A percentile compares a stretch with the other conserved stretches of the same genome.
phyloP scores from a whole-genome alignment of 1,139 yeast genomes.

The Suhomyces choctaworum region DNA sequence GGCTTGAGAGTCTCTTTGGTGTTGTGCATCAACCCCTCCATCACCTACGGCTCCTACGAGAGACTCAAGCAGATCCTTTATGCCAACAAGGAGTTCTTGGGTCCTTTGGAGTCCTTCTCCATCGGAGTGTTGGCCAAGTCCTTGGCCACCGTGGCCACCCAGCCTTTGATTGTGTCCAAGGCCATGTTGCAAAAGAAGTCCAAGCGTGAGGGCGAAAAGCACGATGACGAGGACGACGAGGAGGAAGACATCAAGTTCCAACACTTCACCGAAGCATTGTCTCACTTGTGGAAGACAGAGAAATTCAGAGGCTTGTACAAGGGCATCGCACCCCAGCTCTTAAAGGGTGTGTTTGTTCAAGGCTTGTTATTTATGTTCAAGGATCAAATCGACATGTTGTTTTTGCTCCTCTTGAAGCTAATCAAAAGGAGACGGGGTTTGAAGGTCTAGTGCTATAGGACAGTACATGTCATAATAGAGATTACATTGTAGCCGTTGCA shows the following conservation, averaged over 20 bases:
- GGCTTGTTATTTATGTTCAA: conserved; percentile 83
- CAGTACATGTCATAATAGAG: conserved; percentile 1
- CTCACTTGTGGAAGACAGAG: conserved; percentile 49
- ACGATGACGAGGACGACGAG: conserved; percentile 23
- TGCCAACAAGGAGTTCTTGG: conserved; percentile 46
- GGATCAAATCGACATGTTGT: conserved; percentile 59
- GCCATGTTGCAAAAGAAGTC: conserved; percentile 70
- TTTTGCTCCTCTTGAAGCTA: conserved; percentile 37
- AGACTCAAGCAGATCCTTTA: conserved; percentile 60
- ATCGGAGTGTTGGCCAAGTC: conserved; percentile 81
- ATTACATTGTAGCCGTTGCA: neutral
- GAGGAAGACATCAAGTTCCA: conserved; percentile 42
- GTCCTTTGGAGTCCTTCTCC: conserved; percentile 67
- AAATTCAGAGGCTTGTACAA: conserved; percentile 64
- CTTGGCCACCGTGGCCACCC: conserved; percentile 77
- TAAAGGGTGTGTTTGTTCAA: conserved; percentile 83
- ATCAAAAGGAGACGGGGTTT: conserved; percentile 9
- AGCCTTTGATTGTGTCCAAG: conserved; percentile 83
- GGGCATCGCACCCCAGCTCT: conserved; percentile 78
- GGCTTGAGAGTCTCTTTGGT: conserved; percentile 82
- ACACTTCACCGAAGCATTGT: conserved; percentile 55
- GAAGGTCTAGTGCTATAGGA: conserved; percentile 4
- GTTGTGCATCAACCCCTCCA: conserved; percentile 80
- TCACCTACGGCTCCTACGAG: conserved; percentile 83
- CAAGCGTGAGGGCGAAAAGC: conserved; percentile 22